These are phyloP conservation scores for Lepidium didymum DNA, from an alignment of 345 rosid genomes.

Conservation along the genomic window DNA sequence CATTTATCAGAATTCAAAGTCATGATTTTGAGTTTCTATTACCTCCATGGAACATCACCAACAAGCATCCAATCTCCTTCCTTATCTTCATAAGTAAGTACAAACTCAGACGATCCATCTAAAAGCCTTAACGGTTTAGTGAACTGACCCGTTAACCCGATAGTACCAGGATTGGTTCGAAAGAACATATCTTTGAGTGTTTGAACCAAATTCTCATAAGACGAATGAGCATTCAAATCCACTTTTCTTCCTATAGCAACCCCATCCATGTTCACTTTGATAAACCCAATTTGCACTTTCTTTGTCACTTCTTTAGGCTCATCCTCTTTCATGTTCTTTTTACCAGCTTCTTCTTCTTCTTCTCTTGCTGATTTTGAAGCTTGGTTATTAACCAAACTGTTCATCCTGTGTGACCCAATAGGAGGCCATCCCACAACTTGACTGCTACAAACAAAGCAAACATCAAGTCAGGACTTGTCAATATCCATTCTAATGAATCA, in stretches of 20 bases:
- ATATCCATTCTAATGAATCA: background rate
- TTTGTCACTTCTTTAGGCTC: slow-evolving; percentile 44
- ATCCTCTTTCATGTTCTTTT: slow-evolving; percentile 35
- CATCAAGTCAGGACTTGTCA: background rate
- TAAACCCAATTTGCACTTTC: slow-evolving; percentile 57
- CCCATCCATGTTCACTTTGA: slow-evolving; percentile 92
- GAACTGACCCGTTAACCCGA: slow-evolving; percentile 25
- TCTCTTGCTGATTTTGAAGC: slow-evolving; percentile 51
- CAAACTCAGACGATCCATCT: slow-evolving; percentile 77
- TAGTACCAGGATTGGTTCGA: slow-evolving; percentile 24
- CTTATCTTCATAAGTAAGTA: slow-evolving; percentile 86
- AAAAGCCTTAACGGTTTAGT: slow-evolving; percentile 51
- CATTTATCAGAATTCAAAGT: background rate
- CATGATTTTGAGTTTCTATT: slow-evolving; percentile 5
- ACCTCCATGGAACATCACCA: slow-evolving; percentile 99
- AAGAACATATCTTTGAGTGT: slow-evolving; percentile 83
- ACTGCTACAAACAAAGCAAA: slow-evolving; percentile 37
- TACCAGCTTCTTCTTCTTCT: slow-evolving; percentile 29
- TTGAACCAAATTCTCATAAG: slow-evolving; percentile 60
- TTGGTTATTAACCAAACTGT: slow-evolving; percentile 60
- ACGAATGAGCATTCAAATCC: slow-evolving; percentile 64
- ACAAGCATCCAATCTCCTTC: slow-evolving; percentile 99
- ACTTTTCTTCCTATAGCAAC: slow-evolving; percentile 87
- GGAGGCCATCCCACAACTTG: slow-evolving; percentile 98
- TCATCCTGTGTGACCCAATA: slow-evolving; percentile 68